Conservation (phyloP, 371 early-diverging fungal genomes). For the Encephalitozoon intestinalis region DNA sequence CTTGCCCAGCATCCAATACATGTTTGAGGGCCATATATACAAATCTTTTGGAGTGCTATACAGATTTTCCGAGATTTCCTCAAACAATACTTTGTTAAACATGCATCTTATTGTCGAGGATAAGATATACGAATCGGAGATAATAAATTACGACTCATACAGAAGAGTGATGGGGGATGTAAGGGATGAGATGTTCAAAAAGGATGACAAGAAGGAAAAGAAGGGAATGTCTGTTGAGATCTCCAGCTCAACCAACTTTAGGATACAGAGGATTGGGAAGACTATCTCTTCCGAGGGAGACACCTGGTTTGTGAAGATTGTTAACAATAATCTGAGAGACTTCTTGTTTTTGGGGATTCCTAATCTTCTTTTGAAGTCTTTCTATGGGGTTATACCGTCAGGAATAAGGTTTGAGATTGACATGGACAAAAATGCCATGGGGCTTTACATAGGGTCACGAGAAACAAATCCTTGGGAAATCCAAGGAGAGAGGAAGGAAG, state of each 20-base stretch:
- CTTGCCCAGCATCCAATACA: not conserved
- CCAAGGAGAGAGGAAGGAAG: not conserved
- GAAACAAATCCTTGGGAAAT: not conserved
- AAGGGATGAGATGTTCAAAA: not conserved
- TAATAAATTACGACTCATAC: not conserved
- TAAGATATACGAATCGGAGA: not conserved
- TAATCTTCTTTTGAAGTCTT: not conserved
- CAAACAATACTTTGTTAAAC: not conserved
- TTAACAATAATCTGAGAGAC: not conserved
- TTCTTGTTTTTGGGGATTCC: not conserved
- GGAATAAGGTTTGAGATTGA: not conserved
- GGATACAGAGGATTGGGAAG: not conserved
- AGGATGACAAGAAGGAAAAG: not conserved
- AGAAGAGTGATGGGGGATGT: not conserved
- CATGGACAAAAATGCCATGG: not conserved
- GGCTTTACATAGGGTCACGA: not conserved
- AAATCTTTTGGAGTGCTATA: not conserved
- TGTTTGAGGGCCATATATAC: not conserved
- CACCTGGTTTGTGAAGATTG: not conserved
- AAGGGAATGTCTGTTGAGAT: not conserved
- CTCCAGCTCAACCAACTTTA: not conserved
- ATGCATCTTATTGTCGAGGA: not conserved
- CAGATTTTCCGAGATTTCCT: not conserved
- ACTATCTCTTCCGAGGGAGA: not conserved
- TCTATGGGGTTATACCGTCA: not conserved